Evolutionary conservation across 179 eudicot genomes (phyloP).

Genomic region (Drosera spatulata): DNA sequence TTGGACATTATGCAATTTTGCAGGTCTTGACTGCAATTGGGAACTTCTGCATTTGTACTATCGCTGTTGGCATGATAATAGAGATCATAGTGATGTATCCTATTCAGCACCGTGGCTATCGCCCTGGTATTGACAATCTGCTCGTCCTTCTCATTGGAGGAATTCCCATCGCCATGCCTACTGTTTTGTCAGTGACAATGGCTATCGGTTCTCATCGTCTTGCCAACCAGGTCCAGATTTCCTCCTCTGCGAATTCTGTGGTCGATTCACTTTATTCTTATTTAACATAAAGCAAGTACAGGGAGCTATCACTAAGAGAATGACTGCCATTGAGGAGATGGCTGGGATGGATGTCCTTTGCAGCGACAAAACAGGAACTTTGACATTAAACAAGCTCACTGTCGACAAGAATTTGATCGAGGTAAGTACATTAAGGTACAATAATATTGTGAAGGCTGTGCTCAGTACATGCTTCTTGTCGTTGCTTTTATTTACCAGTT

Average conservation of each 20-base stretch:
- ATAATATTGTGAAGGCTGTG: too few relatives aligned
- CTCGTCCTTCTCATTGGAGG: conserved; percentile 85
- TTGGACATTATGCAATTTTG: background rate
- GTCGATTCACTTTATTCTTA: background rate
- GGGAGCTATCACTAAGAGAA: conserved; percentile 85
- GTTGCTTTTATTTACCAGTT: background rate
- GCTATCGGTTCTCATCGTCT: conserved; percentile 86
- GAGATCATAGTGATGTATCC: conserved; percentile 78
- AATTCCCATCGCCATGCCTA: conserved; percentile 86
- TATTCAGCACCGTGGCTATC: conserved; percentile 53
- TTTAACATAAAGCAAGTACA: conserved; percentile 5
- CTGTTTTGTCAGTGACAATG: conserved; percentile 78
- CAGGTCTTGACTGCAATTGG: conserved; percentile 85
- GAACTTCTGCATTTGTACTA: conserved; percentile 78
- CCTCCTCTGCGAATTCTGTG: too few relatives aligned
- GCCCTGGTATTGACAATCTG: conserved; percentile 73
- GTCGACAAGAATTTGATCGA: conserved; percentile 72
- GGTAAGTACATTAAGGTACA: conserved; percentile 12
- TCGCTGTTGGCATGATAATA: conserved; percentile 62
- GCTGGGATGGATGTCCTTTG: conserved; percentile 94
- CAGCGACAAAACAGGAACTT: conserved; percentile 76
- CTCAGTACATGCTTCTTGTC: too few relatives aligned
- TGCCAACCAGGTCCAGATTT: conserved; percentile 51
- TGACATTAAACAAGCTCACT: conserved; percentile 64
- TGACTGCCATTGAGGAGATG: conserved; percentile 91